phyloP scores from a whole-genome alignment of 257 asterid species.

The Solanum etuberosum region DNA sequence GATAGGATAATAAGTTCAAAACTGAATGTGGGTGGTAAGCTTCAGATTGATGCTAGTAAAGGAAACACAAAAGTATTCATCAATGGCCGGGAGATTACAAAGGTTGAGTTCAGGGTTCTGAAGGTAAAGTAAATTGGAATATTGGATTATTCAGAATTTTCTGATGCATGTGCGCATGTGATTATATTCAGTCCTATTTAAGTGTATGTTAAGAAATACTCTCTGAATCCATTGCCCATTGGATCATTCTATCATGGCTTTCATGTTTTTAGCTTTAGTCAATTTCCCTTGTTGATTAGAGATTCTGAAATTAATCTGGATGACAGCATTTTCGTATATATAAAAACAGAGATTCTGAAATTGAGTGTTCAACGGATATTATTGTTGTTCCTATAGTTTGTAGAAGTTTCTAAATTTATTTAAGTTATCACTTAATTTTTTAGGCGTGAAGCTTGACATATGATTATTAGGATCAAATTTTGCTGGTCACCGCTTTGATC shows the following conservation, averaged over 20 bases:
- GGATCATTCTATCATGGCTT: not conserved
- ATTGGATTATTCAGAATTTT: not conserved
- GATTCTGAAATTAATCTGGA: not conserved
- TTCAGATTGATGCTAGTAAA: constrained; percentile 46
- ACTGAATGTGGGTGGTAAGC: constrained; percentile 51
- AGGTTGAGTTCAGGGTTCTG: constrained; percentile 51
- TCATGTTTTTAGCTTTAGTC: not conserved
- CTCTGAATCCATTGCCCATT: not conserved
- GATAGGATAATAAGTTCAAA: constrained; percentile 41
- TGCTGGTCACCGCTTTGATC: not conserved
- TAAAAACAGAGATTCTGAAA: not conserved
- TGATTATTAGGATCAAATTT: not conserved
- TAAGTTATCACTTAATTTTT: not conserved
- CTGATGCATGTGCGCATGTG: not conserved
- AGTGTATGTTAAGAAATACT: not conserved
- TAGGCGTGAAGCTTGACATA: not conserved
- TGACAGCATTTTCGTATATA: not conserved
- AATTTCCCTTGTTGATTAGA: not conserved
- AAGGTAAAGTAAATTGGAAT: constrained; percentile 29
- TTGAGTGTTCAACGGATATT: not conserved
- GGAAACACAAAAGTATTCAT: constrained; percentile 53
- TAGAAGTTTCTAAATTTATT: not conserved
- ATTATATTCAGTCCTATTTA: not conserved
- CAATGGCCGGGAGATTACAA: constrained; percentile 69
- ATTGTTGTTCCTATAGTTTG: not conserved